Evolutionary conservation across 371 early-diverging fungal species (phyloP).

Genomic region (Mucor circinelloides): DNA sequence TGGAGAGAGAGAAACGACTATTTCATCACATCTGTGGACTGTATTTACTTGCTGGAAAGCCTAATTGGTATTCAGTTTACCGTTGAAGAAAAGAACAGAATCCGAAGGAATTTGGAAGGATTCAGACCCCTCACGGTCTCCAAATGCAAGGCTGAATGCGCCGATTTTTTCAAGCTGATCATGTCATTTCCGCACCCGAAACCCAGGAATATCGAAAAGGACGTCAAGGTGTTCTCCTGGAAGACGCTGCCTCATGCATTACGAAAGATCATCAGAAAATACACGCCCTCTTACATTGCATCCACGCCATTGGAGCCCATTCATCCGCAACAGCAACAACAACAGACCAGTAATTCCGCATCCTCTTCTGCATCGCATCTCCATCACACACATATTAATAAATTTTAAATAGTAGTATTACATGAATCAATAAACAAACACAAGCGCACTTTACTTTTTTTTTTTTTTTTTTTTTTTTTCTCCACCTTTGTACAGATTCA

Average conservation of each 20-base stretch:
- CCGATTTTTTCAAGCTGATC: slow-evolving; percentile 75
- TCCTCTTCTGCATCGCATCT: neutral
- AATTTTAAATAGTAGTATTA: neutral
- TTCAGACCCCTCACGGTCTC: slow-evolving; percentile 78
- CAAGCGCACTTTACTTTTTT: neutral
- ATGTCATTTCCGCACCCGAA: slow-evolving; percentile 83
- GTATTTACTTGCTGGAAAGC: slow-evolving; percentile 71
- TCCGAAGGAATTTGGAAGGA: slow-evolving; percentile 81
- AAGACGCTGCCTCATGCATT: slow-evolving; percentile 62
- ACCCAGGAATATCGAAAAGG: slow-evolving; percentile 87
- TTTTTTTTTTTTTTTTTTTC: too few relatives aligned
- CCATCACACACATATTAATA: neutral
- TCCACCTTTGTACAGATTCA: neutral
- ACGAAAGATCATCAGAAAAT: slow-evolving; percentile 71
- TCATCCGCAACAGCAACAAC: neutral
- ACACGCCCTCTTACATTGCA: slow-evolving; percentile 45
- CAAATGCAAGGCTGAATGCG: slow-evolving; percentile 69
- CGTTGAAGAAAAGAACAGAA: slow-evolving; percentile 83
- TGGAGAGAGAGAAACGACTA: slow-evolving; percentile 74
- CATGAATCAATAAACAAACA: neutral
- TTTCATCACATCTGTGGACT: slow-evolving; percentile 82
- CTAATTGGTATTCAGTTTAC: slow-evolving; percentile 73
- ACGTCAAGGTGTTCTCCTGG: slow-evolving; percentile 84
- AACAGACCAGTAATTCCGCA: neutral
- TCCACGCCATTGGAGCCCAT: slow-evolving; percentile 19